Evolutionary conservation across 495 filamentous ascomycete species (phyloP).

Genomic region (Massariosphaeria phaeospora): DNA sequence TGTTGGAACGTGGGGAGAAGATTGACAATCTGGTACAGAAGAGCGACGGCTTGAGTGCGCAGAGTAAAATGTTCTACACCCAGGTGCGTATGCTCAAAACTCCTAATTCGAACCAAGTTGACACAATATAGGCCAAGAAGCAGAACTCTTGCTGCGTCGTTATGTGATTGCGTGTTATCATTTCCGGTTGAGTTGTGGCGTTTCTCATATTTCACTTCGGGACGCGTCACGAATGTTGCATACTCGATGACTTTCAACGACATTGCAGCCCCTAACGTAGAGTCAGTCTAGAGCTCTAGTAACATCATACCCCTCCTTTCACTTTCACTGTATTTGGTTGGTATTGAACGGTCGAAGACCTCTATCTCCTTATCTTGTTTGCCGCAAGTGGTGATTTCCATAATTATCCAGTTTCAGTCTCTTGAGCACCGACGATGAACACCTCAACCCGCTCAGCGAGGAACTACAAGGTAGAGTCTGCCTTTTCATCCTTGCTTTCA

Average conservation of each 20-base stretch:
- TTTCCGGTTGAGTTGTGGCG: not conserved
- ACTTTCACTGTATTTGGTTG: too few species aligned
- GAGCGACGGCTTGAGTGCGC: slow-evolving; percentile 76
- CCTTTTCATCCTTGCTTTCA: too few species aligned
- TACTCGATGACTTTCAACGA: not conserved
- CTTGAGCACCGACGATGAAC: too few species aligned
- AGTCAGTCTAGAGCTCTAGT: too few species aligned
- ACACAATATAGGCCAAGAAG: slow-evolving; percentile 80
- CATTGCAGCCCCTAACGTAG: too few species aligned
- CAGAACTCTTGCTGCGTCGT: slow-evolving; percentile 90
- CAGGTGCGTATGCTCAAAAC: slow-evolving; percentile 45
- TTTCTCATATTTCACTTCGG: not conserved
- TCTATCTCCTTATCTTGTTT: too few species aligned
- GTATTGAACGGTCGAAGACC: too few species aligned
- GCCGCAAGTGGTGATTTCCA: too few species aligned
- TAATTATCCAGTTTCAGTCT: too few species aligned
- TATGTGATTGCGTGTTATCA: slow-evolving; percentile 49
- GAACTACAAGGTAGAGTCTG: too few species aligned
- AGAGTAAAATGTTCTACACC: slow-evolving; percentile 96
- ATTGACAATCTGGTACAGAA: slow-evolving; percentile 84
- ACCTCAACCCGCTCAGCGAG: too few species aligned
- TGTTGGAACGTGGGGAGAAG: slow-evolving; percentile 85
- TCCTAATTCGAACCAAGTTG: not conserved
- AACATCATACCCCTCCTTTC: too few species aligned
- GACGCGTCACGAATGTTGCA: not conserved